Base-by-base conservation (phyloP, 2,329 filamentous ascomycete species). In the Scolecobasidium constrictum region DNA sequence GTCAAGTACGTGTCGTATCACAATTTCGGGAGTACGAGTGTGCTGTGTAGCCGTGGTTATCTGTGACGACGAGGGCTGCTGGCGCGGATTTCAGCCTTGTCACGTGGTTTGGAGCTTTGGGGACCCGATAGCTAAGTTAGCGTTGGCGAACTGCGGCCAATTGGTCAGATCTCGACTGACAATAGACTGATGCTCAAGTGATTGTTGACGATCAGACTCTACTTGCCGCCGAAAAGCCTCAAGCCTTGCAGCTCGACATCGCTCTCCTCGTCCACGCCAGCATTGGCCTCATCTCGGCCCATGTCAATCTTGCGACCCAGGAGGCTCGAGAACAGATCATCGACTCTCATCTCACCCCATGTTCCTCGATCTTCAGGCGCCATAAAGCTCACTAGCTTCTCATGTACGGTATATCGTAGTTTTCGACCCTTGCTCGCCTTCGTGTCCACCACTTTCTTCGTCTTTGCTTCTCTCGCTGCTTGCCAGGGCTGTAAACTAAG, bases 351-450 rank as follows among this genome's bases (percentile, higher is more conserved):
- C 50, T 82, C 78, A 48, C 85, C 83, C 92, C 92, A 98, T 13
- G 61, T 64, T 3, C 82, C 73, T 42, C 85, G 71, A 58, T 94
- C 84, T 59, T 95, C 86, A 0, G 87, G 81, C 9, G 88, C 88
- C 87, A 95, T 95, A 57, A 96, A 96, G 61, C 95, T 95, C 66
- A 94, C 86, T 56, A 98, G 63, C 68, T 96, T 96, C 67, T 96
- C 90, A 57, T 96, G 88, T 36, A 95, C 86, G 13, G 85, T 92
- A 63, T 90, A 98, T 31, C 86, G 75, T 73, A 98, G 76, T 67
- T 95, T 95, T 39, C 92, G 72, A 4, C 92, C 92, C 64, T 96
- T 96, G 59, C 86, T 94, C 1, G 92, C 92, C 59, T 88, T 92
- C 16, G 88, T 88, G 60, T 98, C 92, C 4, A 96, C 84, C 21